Evolutionary conservation across 2,329 filamentous ascomycete species (phyloP).

Genomic region (Parasarocladium wereldwijsianum): DNA sequence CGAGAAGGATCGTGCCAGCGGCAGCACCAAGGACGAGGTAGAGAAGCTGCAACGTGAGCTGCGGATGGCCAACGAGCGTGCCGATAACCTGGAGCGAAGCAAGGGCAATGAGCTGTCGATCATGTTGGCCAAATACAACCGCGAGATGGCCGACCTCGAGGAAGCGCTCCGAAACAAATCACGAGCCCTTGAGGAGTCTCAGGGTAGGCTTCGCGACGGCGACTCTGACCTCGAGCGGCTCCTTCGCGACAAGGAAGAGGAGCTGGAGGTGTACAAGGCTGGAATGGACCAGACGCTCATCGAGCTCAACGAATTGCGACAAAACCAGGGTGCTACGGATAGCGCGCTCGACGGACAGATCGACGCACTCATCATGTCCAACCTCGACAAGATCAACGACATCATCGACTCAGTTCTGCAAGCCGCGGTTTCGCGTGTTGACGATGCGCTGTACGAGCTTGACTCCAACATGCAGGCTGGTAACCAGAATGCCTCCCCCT

Average conservation of each 20-base stretch:
- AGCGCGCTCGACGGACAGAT: conserved; percentile 78
- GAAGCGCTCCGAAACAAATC: conserved; percentile 84
- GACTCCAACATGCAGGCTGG: conserved; percentile 97
- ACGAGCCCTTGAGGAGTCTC: conserved; percentile 69
- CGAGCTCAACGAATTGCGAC: conserved; percentile 77
- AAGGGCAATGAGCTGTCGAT: conserved; percentile 93
- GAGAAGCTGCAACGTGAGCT: conserved; percentile 92
- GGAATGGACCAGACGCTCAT: conserved; percentile 94
- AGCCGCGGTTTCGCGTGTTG: conserved; percentile 80
- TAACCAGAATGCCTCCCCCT: conserved; percentile 92
- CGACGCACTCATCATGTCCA: conserved; percentile 74
- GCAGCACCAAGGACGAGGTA: conserved; percentile 80
- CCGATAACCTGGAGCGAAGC: conserved; percentile 79
- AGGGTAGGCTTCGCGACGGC: conserved; percentile 63
- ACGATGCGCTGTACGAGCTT: conserved; percentile 91
- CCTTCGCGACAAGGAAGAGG: conserved; percentile 88
- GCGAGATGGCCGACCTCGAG: conserved; percentile 92
- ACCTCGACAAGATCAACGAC: conserved; percentile 86
- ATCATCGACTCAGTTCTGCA: conserved; percentile 96
- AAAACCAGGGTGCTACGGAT: conserved; percentile 61
- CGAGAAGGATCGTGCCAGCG: conserved; percentile 76
- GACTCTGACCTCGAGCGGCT: conserved; percentile 74
- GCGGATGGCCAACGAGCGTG: conserved; percentile 77
- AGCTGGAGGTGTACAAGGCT: conserved; percentile 94
- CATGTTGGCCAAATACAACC: conserved; percentile 90